A percentile compares a stretch with the other conserved stretches of the same genome.
Evolutionary conservation across 148 eudicot species (phyloP).

Genomic region (Mesembryanthemum crystallinum): DNA sequence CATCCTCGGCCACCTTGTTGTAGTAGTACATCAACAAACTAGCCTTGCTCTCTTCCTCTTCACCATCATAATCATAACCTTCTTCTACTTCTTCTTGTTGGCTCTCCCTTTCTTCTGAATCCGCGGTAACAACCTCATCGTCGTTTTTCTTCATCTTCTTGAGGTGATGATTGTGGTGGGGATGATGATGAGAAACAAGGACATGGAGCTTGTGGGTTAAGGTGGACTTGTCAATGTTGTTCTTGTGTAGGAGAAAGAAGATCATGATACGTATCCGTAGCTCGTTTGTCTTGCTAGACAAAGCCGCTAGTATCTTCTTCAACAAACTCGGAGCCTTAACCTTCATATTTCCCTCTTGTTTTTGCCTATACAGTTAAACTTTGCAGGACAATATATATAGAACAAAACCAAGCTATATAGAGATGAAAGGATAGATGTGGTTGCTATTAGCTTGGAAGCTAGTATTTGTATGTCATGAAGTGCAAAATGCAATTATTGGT

Average conservation of each 20-base stretch:
- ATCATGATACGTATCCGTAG: constrained; percentile 41
- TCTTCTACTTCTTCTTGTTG: neutral
- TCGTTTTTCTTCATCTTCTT: constrained; percentile 22
- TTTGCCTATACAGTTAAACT: neutral
- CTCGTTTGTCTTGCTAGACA: constrained; percentile 36
- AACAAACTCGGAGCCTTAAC: constrained; percentile 28
- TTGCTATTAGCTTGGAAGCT: neutral
- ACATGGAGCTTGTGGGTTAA: constrained; percentile 28
- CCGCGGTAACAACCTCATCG: neutral
- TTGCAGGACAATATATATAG: neutral
- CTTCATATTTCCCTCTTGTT: constrained; percentile 24
- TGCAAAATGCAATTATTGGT: neutral
- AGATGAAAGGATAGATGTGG: neutral
- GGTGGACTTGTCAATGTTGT: constrained; percentile 21
- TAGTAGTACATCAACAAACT: constrained; percentile 24
- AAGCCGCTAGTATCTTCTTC: constrained; percentile 36
- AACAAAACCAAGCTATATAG: neutral
- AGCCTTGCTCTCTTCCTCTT: neutral
- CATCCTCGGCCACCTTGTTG: neutral
- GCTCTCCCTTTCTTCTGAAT: neutral
- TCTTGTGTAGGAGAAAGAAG: constrained; percentile 38
- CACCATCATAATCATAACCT: neutral
- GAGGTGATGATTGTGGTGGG: constrained; percentile 5
- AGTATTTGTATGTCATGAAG: no score
- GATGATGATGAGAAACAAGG: constrained; percentile 23